phyloP scores from a whole-genome alignment of 1,139 yeast genomes.

The Blastobotrys ciferrii region DNA sequence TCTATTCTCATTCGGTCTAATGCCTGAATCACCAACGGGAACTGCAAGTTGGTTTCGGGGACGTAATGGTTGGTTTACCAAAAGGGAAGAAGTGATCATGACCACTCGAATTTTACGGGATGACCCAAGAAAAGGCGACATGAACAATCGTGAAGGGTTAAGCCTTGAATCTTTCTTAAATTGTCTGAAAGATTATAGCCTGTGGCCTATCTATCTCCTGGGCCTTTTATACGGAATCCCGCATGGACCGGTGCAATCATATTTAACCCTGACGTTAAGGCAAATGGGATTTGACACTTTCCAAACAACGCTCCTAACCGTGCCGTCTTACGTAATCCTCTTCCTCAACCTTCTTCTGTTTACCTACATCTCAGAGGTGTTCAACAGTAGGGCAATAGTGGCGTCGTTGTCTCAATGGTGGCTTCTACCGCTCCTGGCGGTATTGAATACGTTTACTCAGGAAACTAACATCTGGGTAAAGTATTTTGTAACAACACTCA shows the following conservation, averaged over 20 bases:
- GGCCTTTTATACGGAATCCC: slow-evolving; percentile 48
- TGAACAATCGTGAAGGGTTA: slow-evolving; percentile 61
- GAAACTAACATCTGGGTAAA: slow-evolving; percentile 46
- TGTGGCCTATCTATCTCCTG: slow-evolving; percentile 55
- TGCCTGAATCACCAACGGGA: slow-evolving; percentile 54
- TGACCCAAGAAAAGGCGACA: slow-evolving; percentile 65
- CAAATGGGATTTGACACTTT: slow-evolving; percentile 57
- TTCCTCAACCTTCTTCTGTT: slow-evolving; percentile 42
- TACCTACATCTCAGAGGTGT: slow-evolving; percentile 46
- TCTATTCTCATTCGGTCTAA: slow-evolving; percentile 49
- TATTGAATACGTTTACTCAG: slow-evolving; percentile 47
- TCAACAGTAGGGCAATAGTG: slow-evolving; percentile 44
- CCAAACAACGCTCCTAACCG: slow-evolving; percentile 51
- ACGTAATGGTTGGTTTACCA: slow-evolving; percentile 60
- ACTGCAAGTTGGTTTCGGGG: slow-evolving; percentile 45
- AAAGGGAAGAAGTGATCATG: slow-evolving; percentile 56
- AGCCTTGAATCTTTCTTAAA: slow-evolving; percentile 41
- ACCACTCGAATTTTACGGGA: slow-evolving; percentile 61
- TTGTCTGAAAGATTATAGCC: slow-evolving; percentile 50
- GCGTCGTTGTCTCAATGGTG: slow-evolving; percentile 38
- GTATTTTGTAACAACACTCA: slow-evolving; percentile 47
- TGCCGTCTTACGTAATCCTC: slow-evolving; percentile 47
- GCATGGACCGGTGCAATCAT: slow-evolving; percentile 43
- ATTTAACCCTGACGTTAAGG: slow-evolving; percentile 51
- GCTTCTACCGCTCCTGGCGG: slow-evolving; percentile 39